Percentiles rank a stretch among this genome's conserved stretches.
Evolutionary conservation across 73 alveolate species (phyloP).

Genomic region (Paramecium pentaurelia): DNA sequence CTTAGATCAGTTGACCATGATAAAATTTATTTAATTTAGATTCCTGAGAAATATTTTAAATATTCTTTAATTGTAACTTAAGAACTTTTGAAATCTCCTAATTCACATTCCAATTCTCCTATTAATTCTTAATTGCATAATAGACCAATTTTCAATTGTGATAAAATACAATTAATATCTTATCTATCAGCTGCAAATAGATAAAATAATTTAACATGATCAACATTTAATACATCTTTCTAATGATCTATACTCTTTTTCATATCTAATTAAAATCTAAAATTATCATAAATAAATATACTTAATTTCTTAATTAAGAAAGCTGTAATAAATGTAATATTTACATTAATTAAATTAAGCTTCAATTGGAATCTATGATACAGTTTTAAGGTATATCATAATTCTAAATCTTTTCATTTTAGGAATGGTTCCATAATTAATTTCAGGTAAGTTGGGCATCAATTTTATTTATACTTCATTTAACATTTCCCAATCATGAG

Average conservation of each 20-base stretch:
- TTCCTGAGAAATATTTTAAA: conserved; percentile 38
- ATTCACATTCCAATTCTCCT: conserved; percentile 23
- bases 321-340: neutral
- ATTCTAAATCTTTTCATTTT: conserved; percentile 55
- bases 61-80: conserved; percentile 28
- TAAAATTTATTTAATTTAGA: neutral
- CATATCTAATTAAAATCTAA: conserved; percentile 21
- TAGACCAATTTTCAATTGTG: neutral
- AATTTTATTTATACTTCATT: conserved; percentile 26
- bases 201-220: conserved; percentile 45
- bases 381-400: neutral
- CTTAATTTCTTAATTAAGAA: neutral
- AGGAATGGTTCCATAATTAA: conserved; percentile 3
- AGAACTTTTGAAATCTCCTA: conserved; percentile 30
- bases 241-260: neutral
- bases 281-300: neutral
- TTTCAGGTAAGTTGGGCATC: neutral
- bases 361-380: conserved; percentile 22
- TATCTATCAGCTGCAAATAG: conserved; percentile 27
- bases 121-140: neutral
- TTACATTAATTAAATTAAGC: neutral
- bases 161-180: neutral
- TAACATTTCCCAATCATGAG: conserved; percentile 31
- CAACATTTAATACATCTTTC: neutral
- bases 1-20: conserved; percentile 28